Evolutionary conservation across 2,329 filamentous ascomycete species (phyloP), one percentile per base, ranked within the genome.

Genomic region (Trichoderma sp.): DNA sequence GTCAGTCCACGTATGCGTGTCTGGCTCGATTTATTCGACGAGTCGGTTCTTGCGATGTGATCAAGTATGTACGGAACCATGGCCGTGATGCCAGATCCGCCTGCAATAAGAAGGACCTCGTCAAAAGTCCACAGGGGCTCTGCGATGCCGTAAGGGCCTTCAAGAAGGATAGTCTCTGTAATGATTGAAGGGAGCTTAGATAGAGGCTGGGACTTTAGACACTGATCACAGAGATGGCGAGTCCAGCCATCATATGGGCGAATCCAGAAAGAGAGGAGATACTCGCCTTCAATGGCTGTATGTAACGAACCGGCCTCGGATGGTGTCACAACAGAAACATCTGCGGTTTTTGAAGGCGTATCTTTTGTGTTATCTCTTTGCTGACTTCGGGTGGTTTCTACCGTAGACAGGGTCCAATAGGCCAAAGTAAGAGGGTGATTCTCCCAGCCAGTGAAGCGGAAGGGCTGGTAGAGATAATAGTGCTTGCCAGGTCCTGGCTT

Each of bases 351-450:
- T 21, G 65, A 68, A 7, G 34, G 53, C 11, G 4, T 1, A 58
- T 68, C 34, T 24, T 15, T 21, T 62, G 58, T 39, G 39, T n/a
- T 9, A 43, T 34, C 30, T 62, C 58, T 62, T 15, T 39, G 15
- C 6, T 68, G 53, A 18, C 2, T 34, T 47, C 32, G 32, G 6
- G 2, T 3, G 15, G 47, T 39, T 43, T 57, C 51, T 34, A 9
- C 43, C n/a, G 6, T 14, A 7, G 65, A 43, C 34, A 47, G 34
- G 53, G 24, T 47, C 65, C 65, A 68, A 28, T 68, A 30, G 12
- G 79, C 79, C 34, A 83, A 77, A 18, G 82, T 83, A 73, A 84
- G 83, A 0, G 83, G 83, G 70, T 84, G 82, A 72, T 79, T 83
- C 69, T 84, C 81, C 82, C 83, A 84, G 65, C 80, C 78, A 14